phyloP scores from a whole-genome alignment of 164 flowering plant species.

The Berberis thunbergii region DNA sequence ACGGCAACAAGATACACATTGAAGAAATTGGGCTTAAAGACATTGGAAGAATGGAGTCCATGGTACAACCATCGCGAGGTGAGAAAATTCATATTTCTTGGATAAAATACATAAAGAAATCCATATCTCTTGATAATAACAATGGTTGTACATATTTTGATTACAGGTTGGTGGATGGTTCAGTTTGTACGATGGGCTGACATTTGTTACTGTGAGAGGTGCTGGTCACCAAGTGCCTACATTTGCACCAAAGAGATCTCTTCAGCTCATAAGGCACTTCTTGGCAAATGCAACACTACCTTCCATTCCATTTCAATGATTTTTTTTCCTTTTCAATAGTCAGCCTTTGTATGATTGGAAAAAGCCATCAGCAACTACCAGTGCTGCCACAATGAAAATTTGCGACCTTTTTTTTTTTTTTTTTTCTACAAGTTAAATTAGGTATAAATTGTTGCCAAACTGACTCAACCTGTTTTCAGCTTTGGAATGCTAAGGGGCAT shows the following conservation, averaged over 20 bases:
- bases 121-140: background rate
- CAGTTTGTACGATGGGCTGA: constrained; percentile 45
- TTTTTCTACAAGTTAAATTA: too few relatives aligned
- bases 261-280: constrained; percentile 43
- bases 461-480: too few relatives aligned
- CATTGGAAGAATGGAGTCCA: constrained; percentile 50
- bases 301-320: constrained; percentile 22
- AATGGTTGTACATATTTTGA: background rate
- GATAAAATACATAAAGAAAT: background rate
- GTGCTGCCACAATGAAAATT: too few relatives aligned
- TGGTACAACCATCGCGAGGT: constrained; percentile 58
- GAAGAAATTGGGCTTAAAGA: constrained; percentile 44
- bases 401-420: too few relatives aligned
- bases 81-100: background rate
- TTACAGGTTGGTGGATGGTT: constrained; percentile 77
- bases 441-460: too few relatives aligned
- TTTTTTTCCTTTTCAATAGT: too few relatives aligned
- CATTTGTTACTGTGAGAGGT: constrained; percentile 57
- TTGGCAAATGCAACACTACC: constrained; percentile 45
- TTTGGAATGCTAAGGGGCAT: too few relatives aligned
- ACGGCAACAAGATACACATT: constrained; percentile 48
- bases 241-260: constrained; percentile 41
- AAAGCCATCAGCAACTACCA: too few relatives aligned
- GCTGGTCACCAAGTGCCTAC: constrained; percentile 80
- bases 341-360: too few relatives aligned